Percentiles rank a stretch among this genome's conserved stretches.
phyloP scores from a whole-genome alignment of 1,139 yeast species.

The Nadsonia commutata region DNA sequence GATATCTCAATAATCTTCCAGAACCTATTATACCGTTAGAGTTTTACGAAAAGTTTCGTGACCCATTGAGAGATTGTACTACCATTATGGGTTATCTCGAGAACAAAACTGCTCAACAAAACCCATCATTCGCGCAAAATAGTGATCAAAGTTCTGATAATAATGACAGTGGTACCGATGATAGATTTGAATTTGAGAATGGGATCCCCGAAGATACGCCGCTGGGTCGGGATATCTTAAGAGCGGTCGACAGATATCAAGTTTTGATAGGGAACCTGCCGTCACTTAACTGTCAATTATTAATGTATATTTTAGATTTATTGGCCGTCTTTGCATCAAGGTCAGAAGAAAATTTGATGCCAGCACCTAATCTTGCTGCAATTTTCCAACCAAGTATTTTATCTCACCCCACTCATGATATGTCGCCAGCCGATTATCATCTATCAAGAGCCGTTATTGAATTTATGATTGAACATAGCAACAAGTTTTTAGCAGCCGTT shows the following conservation, averaged over 20 bases:
- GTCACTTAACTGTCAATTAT: conserved; percentile 55
- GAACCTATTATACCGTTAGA: conserved; percentile 82
- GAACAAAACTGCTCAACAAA: conserved; percentile 22
- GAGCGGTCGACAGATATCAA: conserved; percentile 61
- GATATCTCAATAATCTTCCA: conserved; percentile 76
- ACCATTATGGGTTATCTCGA: conserved; percentile 50
- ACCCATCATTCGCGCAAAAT: background rate
- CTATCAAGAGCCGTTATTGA: conserved; percentile 78
- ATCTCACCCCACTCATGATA: conserved; percentile 84
- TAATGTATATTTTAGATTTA: conserved; percentile 79
- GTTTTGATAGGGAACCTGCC: conserved; percentile 53
- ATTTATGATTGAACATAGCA: conserved; percentile 66
- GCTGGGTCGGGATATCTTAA: conserved; percentile 36
- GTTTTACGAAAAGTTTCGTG: conserved; percentile 65
- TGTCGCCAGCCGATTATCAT: conserved; percentile 84
- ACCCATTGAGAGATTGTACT: conserved; percentile 50
- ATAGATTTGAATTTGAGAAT: background rate
- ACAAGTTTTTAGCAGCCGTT: conserved; percentile 50
- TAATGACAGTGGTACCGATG: background rate
- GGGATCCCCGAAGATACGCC: conserved; percentile 5
- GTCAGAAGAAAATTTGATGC: conserved; percentile 71
- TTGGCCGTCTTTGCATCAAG: conserved; percentile 75
- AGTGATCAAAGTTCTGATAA: background rate
- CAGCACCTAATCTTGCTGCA: conserved; percentile 85
- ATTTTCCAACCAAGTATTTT: conserved; percentile 90